These are phyloP conservation scores for Carnegiea gigantea DNA, from an alignment of 179 eudicot species.

Conservation along the genomic window DNA sequence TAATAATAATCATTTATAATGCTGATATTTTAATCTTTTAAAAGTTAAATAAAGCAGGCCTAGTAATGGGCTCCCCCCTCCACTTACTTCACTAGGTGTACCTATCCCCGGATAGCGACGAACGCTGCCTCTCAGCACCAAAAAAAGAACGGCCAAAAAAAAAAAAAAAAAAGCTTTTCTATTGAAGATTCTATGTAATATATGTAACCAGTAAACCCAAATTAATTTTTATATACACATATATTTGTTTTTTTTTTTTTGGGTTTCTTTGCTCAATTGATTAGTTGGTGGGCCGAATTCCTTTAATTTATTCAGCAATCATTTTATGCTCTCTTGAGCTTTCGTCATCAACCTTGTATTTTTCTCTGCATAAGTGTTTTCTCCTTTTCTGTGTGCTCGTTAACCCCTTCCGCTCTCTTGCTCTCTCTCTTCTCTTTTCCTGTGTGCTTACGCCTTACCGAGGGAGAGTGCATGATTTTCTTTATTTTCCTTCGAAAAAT, in stretches of 20 bases:
- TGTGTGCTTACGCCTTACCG: too few relatives aligned
- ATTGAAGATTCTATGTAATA: too few relatives aligned
- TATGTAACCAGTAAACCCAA: neutral
- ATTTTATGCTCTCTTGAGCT: neutral
- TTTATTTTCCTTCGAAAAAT: neutral
- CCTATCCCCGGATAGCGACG: constrained; percentile 1
- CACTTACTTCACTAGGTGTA: constrained; percentile 26
- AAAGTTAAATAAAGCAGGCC: neutral
- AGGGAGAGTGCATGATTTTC: neutral
- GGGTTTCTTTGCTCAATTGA: neutral
- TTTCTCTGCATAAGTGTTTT: neutral
- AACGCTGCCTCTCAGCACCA: neutral
- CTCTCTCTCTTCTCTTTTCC: neutral
- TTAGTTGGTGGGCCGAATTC: neutral
- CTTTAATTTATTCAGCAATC: neutral
- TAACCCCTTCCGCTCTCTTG: neutral
- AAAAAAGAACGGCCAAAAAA: neutral
- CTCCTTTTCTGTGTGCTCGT: neutral
- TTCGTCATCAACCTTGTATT: neutral
- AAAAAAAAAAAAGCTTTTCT: neutral
- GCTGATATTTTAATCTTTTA: neutral
- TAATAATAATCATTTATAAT: neutral
- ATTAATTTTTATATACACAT: neutral
- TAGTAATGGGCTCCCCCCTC: constrained; percentile 18
- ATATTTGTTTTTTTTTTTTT: neutral